Percentiles rank a stretch among this genome's conserved stretches.
These are phyloP conservation scores for Penicillium fimorum DNA, from an alignment of 495 filamentous ascomycete genomes.

Conservation along the genomic window DNA sequence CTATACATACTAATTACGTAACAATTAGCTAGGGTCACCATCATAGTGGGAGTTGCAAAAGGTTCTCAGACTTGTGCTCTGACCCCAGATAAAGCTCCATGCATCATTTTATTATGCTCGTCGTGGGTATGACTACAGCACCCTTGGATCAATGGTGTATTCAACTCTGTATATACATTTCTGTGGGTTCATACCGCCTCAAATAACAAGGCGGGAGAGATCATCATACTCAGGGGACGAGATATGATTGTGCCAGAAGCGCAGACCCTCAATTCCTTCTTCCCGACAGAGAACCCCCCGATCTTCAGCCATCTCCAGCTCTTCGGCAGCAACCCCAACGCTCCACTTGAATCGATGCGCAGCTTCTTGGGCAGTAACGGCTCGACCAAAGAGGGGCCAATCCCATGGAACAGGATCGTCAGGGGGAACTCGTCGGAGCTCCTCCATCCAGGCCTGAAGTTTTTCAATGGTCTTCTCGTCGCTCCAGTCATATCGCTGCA, in stretches of 20 bases:
- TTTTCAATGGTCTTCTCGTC: conserved; percentile 85
- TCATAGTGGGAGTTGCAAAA: background rate
- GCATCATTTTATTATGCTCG: background rate
- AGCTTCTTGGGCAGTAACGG: conserved; percentile 84
- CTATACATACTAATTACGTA: background rate
- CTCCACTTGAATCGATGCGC: conserved; percentile 97
- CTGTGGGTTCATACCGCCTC: background rate
- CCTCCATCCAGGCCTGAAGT: conserved; percentile 72
- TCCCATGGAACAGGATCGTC: conserved; percentile 68
- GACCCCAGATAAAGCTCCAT: background rate
- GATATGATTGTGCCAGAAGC: conserved; percentile 77
- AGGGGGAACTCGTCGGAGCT: conserved; percentile 64
- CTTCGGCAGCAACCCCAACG: conserved; percentile 93
- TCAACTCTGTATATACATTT: background rate
- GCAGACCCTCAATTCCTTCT: conserved; percentile 76
- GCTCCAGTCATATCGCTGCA: conserved; percentile 82
- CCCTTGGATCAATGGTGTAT: background rate
- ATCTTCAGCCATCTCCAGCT: conserved; percentile 95
- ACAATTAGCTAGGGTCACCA: background rate
- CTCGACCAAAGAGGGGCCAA: conserved; percentile 71
- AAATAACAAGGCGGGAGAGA: conserved; percentile 9
- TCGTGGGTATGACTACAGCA: background rate
- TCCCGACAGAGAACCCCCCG: conserved; percentile 79
- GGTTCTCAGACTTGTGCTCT: background rate
- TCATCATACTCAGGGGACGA: background rate